Percentiles rank a stretch among this genome's conserved stretches.
Evolutionary conservation across 2,329 filamentous ascomycete genomes (phyloP).

Genomic region (Phaeophleospora eucalypticola): DNA sequence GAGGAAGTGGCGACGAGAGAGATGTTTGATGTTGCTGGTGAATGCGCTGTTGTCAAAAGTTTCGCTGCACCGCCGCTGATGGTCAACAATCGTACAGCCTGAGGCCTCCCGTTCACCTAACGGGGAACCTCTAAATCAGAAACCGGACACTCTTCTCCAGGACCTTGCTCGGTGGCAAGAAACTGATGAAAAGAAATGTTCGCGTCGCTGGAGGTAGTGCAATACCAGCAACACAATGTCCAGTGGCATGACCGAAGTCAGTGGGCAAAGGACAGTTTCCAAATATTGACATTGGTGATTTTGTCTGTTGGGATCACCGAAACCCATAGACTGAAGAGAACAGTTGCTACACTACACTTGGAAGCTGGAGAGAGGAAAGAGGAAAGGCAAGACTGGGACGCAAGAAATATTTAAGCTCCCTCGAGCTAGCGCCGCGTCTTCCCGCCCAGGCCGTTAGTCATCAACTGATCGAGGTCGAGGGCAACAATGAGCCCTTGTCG

Average conservation of each 20-base stretch:
- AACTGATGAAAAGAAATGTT: not conserved
- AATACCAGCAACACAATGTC: not conserved
- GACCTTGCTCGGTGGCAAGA: not conserved
- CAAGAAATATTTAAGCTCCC: too few species aligned
- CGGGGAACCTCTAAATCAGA: not conserved
- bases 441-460: too few species aligned
- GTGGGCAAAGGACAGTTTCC: not conserved
- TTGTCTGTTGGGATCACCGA: not conserved
- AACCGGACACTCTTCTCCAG: slow-evolving; percentile 1
- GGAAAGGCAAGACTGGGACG: too few species aligned
- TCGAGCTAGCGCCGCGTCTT: too few species aligned
- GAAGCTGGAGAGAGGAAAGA: not conserved
- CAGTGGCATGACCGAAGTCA: not conserved
- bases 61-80: not conserved
- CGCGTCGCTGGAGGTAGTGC: too few species aligned
- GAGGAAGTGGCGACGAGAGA: not conserved
- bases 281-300: not conserved
- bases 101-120: not conserved
- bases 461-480: too few species aligned
- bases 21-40: not conserved
- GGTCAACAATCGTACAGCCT: too few species aligned
- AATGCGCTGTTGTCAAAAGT: not conserved
- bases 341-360: not conserved
- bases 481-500: too few species aligned
- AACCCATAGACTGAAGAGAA: not conserved